phyloP scores from a whole-genome alignment of 345 rosid genomes.

The Eucalyptus virginea region DNA sequence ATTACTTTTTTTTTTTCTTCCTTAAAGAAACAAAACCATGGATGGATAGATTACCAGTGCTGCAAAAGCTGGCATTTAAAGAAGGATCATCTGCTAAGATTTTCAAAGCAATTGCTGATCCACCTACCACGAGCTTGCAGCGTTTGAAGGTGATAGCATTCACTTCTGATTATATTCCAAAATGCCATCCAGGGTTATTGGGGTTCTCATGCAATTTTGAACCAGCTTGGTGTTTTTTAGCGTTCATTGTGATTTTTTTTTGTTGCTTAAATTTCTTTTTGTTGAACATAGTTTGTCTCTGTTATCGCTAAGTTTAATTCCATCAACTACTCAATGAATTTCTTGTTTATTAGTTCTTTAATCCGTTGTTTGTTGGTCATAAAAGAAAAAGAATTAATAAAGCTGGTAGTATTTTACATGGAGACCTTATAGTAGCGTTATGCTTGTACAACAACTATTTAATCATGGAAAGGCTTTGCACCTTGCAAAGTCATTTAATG shows the following conservation, averaged over 20 bases:
- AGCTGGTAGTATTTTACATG: not conserved
- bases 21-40: slow-evolving; percentile 56
- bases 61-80: slow-evolving; percentile 53
- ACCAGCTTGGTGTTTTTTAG: not conserved
- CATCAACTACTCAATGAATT: not conserved
- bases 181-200: not conserved
- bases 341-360: not conserved
- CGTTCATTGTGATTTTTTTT: not conserved
- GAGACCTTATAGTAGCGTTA: not conserved
- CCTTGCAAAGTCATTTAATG: not conserved
- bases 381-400: not conserved
- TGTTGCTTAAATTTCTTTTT: not conserved
- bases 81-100: slow-evolving; percentile 59
- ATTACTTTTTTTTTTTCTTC: not conserved
- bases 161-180: not conserved
- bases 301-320: not conserved
- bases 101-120: slow-evolving; percentile 94
- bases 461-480: not conserved
- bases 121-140: slow-evolving; percentile 93
- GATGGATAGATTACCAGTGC: slow-evolving; percentile 71
- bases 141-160: slow-evolving; percentile 59
- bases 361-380: not conserved
- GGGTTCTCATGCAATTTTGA: not conserved
- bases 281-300: not conserved
- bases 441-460: not conserved